Base-by-base conservation (phyloP, 2,329 filamentous ascomycete genomes). In the Colletotrichum coccodes region DNA sequence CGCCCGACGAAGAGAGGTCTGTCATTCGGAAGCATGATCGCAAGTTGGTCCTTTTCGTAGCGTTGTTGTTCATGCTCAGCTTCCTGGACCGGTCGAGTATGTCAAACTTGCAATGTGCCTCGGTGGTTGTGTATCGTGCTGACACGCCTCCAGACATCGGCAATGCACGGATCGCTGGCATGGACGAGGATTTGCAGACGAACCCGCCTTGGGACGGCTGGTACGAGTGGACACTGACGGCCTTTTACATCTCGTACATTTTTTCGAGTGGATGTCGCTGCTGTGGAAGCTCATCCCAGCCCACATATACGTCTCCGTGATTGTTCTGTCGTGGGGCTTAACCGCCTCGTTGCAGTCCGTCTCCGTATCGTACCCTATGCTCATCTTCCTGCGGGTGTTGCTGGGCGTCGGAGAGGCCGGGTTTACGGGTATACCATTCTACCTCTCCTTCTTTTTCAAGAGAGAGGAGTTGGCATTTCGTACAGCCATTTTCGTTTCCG, bases 71-170 rank as follows among this genome's bases (percentile, higher is more conserved):
- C 77, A 87, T 97, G 84, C 83, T 97, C 70, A 92, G 91, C 71
- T 97, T 97, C 77, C 81, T 97, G 72, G 94, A 97, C 79, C 87
- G 94, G 72, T 95, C 93, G 21, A 97, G 93, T 94, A 83, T 71
- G 86, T 82, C 12, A 3, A 40, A 21, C 52, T 21, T 40, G 60
- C 5, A 18, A 18, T 6, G 7, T 11, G 16, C 18, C 32, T 44
- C 26, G 26, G n/a, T 47, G 18, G 30, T 16, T 16, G 28, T 16
- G 21, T 16, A 6, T 16, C 30, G 8, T 26, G 44, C 63, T 62
- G 46, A 61, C 63, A 34, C 28, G 56, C 53, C 52, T 46, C n/a
- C 49, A 89, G 87, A 90, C 72, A 90, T 90, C 57, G 88, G 87
- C 50, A 90, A 90, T 74, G 89, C 89, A 32, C 85, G 85, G 67